Percentiles rank a stretch among this genome's conserved stretches.
Evolutionary conservation across 352 stramenopile species (phyloP).

Genomic region (Phytophthora foliorum): DNA sequence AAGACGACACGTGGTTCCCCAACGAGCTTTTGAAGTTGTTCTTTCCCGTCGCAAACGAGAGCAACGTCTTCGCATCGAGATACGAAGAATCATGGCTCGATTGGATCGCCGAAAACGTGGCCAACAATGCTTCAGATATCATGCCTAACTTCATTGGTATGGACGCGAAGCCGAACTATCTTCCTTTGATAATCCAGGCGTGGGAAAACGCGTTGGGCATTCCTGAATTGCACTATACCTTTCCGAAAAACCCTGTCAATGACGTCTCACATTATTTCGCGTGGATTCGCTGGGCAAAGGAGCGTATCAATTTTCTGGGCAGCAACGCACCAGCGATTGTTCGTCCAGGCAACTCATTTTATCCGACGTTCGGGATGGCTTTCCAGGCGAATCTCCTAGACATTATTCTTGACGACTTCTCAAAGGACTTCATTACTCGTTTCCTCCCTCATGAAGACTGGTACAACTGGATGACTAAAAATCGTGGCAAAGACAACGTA

Average conservation of each 20-base stretch:
- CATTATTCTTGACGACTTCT: constrained; percentile 68
- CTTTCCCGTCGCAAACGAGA: constrained; percentile 38
- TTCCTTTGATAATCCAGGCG: constrained; percentile 50
- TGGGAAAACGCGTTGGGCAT: constrained; percentile 65
- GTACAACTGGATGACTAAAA: constrained; percentile 70
- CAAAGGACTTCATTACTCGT: constrained; percentile 46
- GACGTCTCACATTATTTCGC: constrained; percentile 68
- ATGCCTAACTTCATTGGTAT: constrained; percentile 38
- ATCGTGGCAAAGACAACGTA: constrained; percentile 63
- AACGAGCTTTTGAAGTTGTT: constrained; percentile 69
- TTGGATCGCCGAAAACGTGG: constrained; percentile 67
- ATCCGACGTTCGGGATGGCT: constrained; percentile 65
- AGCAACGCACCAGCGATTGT: constrained; percentile 43
- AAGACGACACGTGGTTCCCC: constrained; percentile 56
- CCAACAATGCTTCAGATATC: constrained; percentile 51
- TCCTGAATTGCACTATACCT: constrained; percentile 59
- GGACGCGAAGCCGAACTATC: constrained; percentile 48
- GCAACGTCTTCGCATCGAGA: constrained; percentile 60
- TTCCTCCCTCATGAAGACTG: constrained; percentile 59
- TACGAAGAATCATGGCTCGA: constrained; percentile 59
- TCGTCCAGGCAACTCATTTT: constrained; percentile 51
- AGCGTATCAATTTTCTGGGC: constrained; percentile 61
- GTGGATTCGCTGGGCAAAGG: constrained; percentile 84
- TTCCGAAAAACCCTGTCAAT: constrained; percentile 60
- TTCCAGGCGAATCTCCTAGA: constrained; percentile 62